A percentile compares a stretch with the other conserved stretches of the same genome.
These are phyloP conservation scores for Cymbomonas tetramitiformis DNA, from an alignment of 139 green algal species.

Conservation along the genomic window DNA sequence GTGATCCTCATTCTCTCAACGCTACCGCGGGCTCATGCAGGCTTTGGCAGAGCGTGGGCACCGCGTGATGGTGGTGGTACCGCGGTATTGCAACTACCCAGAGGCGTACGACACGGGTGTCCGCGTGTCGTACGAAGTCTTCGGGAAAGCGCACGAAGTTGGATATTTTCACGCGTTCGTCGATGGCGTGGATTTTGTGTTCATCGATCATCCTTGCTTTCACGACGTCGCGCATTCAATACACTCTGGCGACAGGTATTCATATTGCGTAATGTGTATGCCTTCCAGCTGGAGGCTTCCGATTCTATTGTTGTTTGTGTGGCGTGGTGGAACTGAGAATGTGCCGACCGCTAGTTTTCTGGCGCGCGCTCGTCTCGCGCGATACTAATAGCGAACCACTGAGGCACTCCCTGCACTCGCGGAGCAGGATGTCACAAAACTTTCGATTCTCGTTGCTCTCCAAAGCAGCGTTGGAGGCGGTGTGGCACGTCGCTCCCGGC, in stretches of 20 bases:
- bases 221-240: conserved; percentile 44
- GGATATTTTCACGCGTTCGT: conserved; percentile 18
- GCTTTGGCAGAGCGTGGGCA: conserved; percentile 45
- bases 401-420: no score
- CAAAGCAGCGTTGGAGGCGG: conserved; percentile 65
- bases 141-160: conserved; percentile 35
- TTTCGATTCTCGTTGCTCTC: conserved; percentile 44
- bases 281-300: no score
- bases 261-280: no score
- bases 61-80: conserved; percentile 40
- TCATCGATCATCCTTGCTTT: conserved; percentile 54
- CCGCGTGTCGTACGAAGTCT: conserved; percentile 28
- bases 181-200: conserved; percentile 36
- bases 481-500: conserved; percentile 71
- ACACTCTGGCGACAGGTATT: conserved; percentile 37
- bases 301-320: no score
- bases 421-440: no score
- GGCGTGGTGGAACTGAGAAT: conserved; percentile 17
- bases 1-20: no score
- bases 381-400: no score
- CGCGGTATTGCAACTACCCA: conserved; percentile 20
- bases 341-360: no score
- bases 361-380: no score
- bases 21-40: no score
- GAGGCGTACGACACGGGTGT: conserved; percentile 27